Evolutionary conservation across 306 rosid genomes (phyloP).

Genomic region (Biancaea sappan): DNA sequence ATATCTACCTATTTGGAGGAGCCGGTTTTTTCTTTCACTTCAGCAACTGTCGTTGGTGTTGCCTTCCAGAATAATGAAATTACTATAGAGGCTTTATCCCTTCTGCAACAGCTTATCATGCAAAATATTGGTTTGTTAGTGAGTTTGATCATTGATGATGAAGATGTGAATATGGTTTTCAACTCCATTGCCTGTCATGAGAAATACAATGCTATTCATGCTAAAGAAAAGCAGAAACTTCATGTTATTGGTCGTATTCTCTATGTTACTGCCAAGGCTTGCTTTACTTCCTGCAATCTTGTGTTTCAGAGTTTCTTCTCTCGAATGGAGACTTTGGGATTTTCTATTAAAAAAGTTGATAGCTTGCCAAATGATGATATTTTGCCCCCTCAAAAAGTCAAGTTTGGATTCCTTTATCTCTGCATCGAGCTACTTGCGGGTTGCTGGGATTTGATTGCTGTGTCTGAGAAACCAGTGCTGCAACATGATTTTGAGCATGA

Average conservation of each 20-base stretch:
- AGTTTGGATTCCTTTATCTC: slow-evolving; percentile 86
- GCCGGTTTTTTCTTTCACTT: slow-evolving; percentile 47
- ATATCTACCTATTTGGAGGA: slow-evolving; percentile 58
- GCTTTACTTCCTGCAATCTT: slow-evolving; percentile 65
- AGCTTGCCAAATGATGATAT: slow-evolving; percentile 34
- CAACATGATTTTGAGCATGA: slow-evolving; percentile 43
- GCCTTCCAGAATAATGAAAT: slow-evolving; percentile 66
- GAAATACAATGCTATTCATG: slow-evolving; percentile 53
- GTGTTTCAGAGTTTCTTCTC: slow-evolving; percentile 66
- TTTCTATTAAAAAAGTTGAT: slow-evolving; percentile 39
- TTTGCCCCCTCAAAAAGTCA: slow-evolving; percentile 36
- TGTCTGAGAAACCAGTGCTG: slow-evolving; percentile 39
- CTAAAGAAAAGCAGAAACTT: slow-evolving; percentile 66
- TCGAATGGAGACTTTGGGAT: slow-evolving; percentile 52
- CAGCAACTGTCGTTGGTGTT: slow-evolving; percentile 56
- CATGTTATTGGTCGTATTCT: slow-evolving; percentile 75
- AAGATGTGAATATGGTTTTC: slow-evolving; percentile 62
- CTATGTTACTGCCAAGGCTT: slow-evolving; percentile 54
- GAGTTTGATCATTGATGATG: slow-evolving; percentile 67
- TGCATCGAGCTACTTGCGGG: slow-evolving; percentile 72
- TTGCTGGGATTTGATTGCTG: slow-evolving; percentile 56
- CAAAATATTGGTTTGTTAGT: slow-evolving; percentile 60
- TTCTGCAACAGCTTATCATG: slow-evolving; percentile 68
- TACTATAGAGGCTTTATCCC: slow-evolving; percentile 64
- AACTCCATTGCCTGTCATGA: slow-evolving; percentile 52